Evolutionary conservation across 441 rosid species (phyloP).

Genomic region (Flueggea neowawraea): DNA sequence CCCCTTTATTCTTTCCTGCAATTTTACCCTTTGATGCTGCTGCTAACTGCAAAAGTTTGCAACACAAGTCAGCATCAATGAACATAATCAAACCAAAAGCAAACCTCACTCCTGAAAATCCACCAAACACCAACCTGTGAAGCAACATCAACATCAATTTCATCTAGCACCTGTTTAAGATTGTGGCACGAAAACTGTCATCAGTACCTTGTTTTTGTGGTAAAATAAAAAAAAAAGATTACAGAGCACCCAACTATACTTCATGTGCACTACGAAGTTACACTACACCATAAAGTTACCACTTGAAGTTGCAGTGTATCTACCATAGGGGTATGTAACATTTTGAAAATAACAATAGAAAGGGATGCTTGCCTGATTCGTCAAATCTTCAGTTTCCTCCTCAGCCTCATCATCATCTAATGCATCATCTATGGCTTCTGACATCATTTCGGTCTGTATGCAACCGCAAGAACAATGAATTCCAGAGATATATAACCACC

Average conservation of each 20-base stretch:
- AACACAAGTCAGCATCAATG: slow-evolving; percentile 19
- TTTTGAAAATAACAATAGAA: not conserved
- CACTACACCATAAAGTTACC: too few relatives aligned
- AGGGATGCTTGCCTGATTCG: slow-evolving; percentile 59
- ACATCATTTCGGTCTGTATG: slow-evolving; percentile 93
- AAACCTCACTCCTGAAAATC: slow-evolving; percentile 1
- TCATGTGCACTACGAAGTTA: too few relatives aligned
- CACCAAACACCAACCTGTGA: slow-evolving; percentile 61
- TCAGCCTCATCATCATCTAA: slow-evolving; percentile 94
- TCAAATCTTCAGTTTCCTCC: slow-evolving; percentile 93
- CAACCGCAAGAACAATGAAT: slow-evolving; percentile 18
- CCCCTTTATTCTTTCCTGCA: slow-evolving; percentile 59
- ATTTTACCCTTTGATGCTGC: slow-evolving; percentile 81
- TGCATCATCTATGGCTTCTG: slow-evolving; percentile 83
- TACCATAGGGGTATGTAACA: not conserved
- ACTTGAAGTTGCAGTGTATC: too few relatives aligned
- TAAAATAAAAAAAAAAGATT: not conserved
- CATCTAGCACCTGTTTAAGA: slow-evolving; percentile 76
- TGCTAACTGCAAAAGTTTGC: slow-evolving; percentile 48
- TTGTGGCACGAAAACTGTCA: not conserved
- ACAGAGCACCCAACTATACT: not conserved
- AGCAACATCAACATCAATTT: slow-evolving; percentile 91
- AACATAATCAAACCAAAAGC: slow-evolving; percentile 7
- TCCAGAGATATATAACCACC: slow-evolving; percentile 7
- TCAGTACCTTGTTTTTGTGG: slow-evolving; percentile 3